Evolutionary conservation across 768 basidiomycete genomes (phyloP), one percentile per base, ranked within the genome.

Genomic region (Leucocoprinus leucothites): DNA sequence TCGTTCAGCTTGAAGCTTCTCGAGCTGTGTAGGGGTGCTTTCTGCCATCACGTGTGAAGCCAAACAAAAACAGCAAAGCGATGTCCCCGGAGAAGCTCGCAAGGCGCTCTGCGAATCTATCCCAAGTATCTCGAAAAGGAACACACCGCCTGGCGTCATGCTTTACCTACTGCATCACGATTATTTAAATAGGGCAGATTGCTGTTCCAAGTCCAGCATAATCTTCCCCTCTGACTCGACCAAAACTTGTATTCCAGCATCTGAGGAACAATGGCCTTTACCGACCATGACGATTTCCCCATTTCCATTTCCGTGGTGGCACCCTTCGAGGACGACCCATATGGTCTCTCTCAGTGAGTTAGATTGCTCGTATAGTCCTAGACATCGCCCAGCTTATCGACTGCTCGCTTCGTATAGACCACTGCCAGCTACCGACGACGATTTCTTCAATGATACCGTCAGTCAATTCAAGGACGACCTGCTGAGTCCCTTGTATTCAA

Each of bases 261-360:
- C 31, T 31, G 11, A 11, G 31, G 5, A 5, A 31, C 31, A 31
- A 45, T 22, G 22, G 6, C 52, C n/a, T 36, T 13, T 7, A 14
- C 21, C 19, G 22, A 44, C 24, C 19, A 45, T 19, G 44, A 46
- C 16, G 31, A 22, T 25, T n/a, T n/a, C 19, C 22, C 21, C 28
- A 43, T 49, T 18, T 42, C 48, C 28, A 35, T 49, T 47, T 43
- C 54, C 22, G 38, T 56, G 9, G 52, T 36, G 24, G 21, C 44
- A 21, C 52, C 52, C 41, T n/a, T 18, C 18, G 52, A 46, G 34
- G 43, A 38, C 35, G 14, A 47, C 9, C 11, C n/a, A 21, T 53
- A 38, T 38, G 21, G 11, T 18, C 28, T n/a, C 21, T 14, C 44
- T 13, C 44, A 36, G 52, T 53, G 21, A 35, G 51, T 45, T 18